Evolutionary conservation across 139 green algal species (phyloP).

Genomic region (Haematococcus sp.): DNA sequence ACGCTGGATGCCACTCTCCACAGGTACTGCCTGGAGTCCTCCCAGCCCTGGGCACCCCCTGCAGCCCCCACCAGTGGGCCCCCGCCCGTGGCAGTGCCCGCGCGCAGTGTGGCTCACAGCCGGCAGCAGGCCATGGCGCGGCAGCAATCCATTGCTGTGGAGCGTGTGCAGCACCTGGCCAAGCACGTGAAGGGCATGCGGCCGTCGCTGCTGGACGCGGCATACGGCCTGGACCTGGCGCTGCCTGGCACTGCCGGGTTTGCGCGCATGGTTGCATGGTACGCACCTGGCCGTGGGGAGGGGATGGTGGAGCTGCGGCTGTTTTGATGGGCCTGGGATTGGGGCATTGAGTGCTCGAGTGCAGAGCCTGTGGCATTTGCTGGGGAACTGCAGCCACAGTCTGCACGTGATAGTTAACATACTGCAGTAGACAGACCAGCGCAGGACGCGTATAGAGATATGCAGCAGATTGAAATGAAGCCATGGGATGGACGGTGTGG

Average conservation of each 20-base stretch:
- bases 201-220: constrained; percentile 55
- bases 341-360: too few species aligned
- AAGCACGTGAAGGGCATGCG: constrained; percentile 39
- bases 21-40: constrained; percentile 17
- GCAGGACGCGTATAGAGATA: too few species aligned
- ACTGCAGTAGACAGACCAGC: too few species aligned
- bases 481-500: too few species aligned
- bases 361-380: too few species aligned
- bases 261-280: constrained; percentile 67
- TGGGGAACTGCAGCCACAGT: too few species aligned
- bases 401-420: too few species aligned
- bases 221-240: constrained; percentile 49
- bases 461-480: too few species aligned
- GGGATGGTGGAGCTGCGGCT: constrained; percentile 64
- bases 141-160: constrained; percentile 5
- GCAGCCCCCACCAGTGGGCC: background rate
- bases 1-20: too few species aligned
- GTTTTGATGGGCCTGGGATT: constrained; percentile 17
- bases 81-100: background rate
- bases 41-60: background rate
- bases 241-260: constrained; percentile 57
- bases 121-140: background rate
- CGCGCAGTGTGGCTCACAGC: too few species aligned
- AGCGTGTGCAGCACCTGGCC: constrained; percentile 8
- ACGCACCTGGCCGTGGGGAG: constrained; percentile 52